phyloP scores from a whole-genome alignment of 352 stramenopile species.

The Phytophthora podocarpi region DNA sequence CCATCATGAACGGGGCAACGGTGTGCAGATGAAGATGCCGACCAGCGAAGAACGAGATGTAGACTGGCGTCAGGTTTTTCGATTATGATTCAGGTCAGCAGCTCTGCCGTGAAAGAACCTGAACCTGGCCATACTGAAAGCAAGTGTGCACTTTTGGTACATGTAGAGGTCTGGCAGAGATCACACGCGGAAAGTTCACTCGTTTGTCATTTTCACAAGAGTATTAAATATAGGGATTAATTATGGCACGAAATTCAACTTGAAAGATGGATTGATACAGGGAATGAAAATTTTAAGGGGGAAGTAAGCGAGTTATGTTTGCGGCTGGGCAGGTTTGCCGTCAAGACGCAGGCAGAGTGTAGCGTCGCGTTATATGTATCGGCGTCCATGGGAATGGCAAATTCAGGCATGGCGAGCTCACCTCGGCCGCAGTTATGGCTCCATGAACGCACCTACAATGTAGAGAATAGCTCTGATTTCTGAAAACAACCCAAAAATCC shows the following conservation, averaged over 20 bases:
- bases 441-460: not conserved
- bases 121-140: slow-evolving; percentile 5
- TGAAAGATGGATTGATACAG: not conserved
- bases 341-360: slow-evolving; percentile 23
- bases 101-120: slow-evolving; percentile 29
- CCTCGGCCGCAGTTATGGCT: slow-evolving; percentile 1
- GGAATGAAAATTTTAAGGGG: not conserved
- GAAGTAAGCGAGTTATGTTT: not conserved
- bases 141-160: not conserved
- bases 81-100: slow-evolving; percentile 23
- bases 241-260: too few species aligned
- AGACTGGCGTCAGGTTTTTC: slow-evolving; percentile 21
- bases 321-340: not conserved
- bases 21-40: too few species aligned
- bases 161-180: slow-evolving; percentile 4
- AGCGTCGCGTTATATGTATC: slow-evolving; percentile 19
- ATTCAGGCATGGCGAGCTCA: not conserved
- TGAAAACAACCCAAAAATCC: slow-evolving; percentile 31
- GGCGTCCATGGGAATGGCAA: not conserved
- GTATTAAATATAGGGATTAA: not conserved
- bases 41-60: not conserved
- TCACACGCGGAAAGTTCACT: slow-evolving; percentile 4
- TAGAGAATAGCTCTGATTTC: slow-evolving; percentile 6
- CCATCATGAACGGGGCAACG: slow-evolving; percentile 29
- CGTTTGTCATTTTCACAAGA: not conserved